These are phyloP conservation scores for Fraxinus sp. DNA, from an alignment of 305 asterid genomes.

Conservation along the genomic window DNA sequence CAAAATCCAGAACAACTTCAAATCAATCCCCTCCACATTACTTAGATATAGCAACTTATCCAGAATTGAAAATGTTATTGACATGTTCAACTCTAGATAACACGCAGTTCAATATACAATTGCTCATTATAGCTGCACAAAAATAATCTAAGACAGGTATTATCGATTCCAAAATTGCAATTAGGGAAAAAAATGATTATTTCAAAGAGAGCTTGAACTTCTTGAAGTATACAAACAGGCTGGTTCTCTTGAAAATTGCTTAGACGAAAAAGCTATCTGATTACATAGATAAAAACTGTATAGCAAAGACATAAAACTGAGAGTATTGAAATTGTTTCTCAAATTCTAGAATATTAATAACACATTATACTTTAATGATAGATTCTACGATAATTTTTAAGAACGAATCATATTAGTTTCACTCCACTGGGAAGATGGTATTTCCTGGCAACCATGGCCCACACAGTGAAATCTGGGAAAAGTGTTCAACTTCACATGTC, in stretches of 20 bases:
- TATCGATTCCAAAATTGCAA: not conserved
- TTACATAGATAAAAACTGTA: not conserved
- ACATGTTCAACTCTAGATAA: not conserved
- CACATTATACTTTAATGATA: not conserved
- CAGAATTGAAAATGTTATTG: not conserved
- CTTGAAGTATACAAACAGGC: not conserved
- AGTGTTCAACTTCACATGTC: not conserved
- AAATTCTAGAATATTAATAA: not conserved
- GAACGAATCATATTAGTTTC: not conserved
- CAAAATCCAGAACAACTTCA: not conserved
- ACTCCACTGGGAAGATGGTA: not conserved
- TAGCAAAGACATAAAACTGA: not conserved
- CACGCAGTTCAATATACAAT: not conserved
- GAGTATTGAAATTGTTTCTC: not conserved
- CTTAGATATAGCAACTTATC: not conserved
- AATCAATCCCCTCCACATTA: not conserved
- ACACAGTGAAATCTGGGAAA: not conserved
- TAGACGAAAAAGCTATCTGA: not conserved
- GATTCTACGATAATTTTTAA: not conserved
- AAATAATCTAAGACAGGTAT: not conserved
- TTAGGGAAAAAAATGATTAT: not conserved
- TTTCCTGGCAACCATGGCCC: not conserved
- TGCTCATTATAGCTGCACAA: not conserved
- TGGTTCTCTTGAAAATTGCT: not conserved
- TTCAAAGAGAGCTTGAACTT: not conserved